Evolutionary conservation across 2,329 filamentous ascomycete species (phyloP).

Genomic region (Verticillium albo-atrum): DNA sequence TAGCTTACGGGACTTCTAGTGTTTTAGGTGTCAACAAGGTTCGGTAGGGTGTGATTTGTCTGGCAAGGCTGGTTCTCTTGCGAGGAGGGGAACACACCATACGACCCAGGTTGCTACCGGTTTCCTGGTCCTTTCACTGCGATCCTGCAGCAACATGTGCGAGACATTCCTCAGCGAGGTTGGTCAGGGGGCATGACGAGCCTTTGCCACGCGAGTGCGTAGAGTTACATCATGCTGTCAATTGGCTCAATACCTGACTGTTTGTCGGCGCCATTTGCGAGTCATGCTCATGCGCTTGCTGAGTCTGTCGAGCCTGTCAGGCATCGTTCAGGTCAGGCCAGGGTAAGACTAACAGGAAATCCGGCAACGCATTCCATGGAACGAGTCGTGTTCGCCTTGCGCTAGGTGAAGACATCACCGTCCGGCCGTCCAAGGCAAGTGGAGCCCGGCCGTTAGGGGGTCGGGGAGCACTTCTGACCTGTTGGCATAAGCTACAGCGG

Average conservation of each 20-base stretch:
- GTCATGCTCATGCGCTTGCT: not conserved
- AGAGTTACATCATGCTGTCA: not conserved
- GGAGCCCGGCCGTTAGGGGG: not conserved
- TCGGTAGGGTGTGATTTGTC: not conserved
- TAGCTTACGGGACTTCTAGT: not conserved
- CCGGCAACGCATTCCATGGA: not conserved
- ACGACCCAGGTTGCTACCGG: not conserved
- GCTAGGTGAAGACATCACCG: not conserved
- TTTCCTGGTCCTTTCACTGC: not conserved
- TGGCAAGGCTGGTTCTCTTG: not conserved
- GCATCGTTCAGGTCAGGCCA: not conserved
- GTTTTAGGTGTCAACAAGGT: not conserved
- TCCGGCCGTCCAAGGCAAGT: not conserved
- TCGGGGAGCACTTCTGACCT: not conserved
- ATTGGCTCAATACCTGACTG: not conserved
- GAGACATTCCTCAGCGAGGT: too few relatives aligned
- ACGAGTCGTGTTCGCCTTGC: not conserved
- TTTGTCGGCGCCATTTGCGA: not conserved
- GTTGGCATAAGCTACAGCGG: too few relatives aligned
- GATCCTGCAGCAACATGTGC: not conserved
- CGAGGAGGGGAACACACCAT: not conserved
- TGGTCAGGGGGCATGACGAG: too few relatives aligned
- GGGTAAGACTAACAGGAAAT: not conserved
- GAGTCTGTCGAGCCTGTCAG: not conserved
- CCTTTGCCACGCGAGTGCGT: too few relatives aligned